phyloP scores from a whole-genome alignment of 2,329 filamentous ascomycete species.

The Apiospora aurea region DNA sequence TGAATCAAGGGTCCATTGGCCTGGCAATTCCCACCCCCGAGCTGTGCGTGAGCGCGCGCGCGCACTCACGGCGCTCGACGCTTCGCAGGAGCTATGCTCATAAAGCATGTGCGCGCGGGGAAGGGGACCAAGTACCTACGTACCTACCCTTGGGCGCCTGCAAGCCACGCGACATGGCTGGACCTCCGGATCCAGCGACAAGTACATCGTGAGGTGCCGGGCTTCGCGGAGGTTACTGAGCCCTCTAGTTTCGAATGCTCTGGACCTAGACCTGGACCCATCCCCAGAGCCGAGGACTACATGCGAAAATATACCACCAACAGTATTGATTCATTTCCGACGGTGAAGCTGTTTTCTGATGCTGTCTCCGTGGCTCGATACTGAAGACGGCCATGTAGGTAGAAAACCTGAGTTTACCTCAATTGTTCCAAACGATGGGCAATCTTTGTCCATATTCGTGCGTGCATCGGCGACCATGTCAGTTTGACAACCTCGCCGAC shows the following conservation, averaged over 20 bases:
- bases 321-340: constrained; percentile 9
- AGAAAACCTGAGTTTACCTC: neutral
- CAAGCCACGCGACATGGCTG: neutral
- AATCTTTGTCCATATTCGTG: neutral
- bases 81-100: neutral
- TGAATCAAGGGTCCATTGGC: no score
- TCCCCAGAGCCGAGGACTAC: neutral
- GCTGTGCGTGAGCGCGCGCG: no score
- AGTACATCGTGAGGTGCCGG: neutral
- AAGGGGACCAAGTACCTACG: neutral
- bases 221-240: neutral
- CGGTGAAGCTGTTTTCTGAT: neutral
- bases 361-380: neutral
- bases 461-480: constrained; percentile 14
- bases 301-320: neutral
- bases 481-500: constrained; percentile 17
- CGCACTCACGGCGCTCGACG: no score
- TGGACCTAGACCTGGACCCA: neutral
- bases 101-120: constrained; percentile 3
- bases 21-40: no score
- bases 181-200: neutral
- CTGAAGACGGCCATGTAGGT: neutral
- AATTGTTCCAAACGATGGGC: neutral
- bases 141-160: constrained; percentile 1
- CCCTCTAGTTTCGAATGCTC: constrained; percentile 3